Percentiles rank a stretch among this genome's conserved stretches.
Conservation (phyloP, 2,329 filamentous ascomycete species). For the Alternaria sp. region DNA sequence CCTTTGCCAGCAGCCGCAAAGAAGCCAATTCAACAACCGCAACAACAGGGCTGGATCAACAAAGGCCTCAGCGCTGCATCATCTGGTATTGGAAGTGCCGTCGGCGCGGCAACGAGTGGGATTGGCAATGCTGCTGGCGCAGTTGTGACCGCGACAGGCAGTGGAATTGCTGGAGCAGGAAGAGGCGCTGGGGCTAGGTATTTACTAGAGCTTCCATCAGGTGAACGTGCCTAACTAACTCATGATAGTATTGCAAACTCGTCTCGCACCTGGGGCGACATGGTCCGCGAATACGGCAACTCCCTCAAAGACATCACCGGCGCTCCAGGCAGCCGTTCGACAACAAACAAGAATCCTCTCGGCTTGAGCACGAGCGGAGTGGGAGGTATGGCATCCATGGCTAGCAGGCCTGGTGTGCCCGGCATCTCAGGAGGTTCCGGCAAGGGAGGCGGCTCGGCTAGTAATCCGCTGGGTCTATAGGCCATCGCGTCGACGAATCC, state of each 20-base stretch:
- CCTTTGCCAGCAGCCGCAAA: conserved; percentile 18
- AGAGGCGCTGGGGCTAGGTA: conserved; percentile 24
- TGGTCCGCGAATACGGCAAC: conserved; percentile 60
- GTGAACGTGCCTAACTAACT: neutral
- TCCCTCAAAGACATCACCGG: conserved; percentile 59
- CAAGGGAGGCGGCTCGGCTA: conserved; percentile 47
- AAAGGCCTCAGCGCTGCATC: conserved; percentile 26
- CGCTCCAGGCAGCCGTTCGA: conserved; percentile 55
- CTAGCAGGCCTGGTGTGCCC: conserved; percentile 27
- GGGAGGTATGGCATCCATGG: conserved; percentile 44
- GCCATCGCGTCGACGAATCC: neutral
- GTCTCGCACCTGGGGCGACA: conserved; percentile 58
- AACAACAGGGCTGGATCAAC: conserved; percentile 58
- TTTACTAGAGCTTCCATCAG: neutral
- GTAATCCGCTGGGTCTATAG: conserved; percentile 56
- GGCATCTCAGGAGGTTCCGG: conserved; percentile 25
- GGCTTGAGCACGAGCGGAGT: conserved; percentile 50
- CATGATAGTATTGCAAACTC: conserved; percentile 54
- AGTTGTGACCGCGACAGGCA: conserved; percentile 56
- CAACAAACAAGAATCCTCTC: conserved; percentile 58
- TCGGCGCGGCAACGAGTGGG: conserved; percentile 48
- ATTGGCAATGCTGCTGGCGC: conserved; percentile 57
- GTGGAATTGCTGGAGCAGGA: conserved; percentile 53
- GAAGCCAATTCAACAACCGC: conserved; percentile 28
- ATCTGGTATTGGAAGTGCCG: conserved; percentile 42